Evolutionary conservation across 1,284 basidiomycete genomes (phyloP).

Genomic region (Tilletia walkeri): DNA sequence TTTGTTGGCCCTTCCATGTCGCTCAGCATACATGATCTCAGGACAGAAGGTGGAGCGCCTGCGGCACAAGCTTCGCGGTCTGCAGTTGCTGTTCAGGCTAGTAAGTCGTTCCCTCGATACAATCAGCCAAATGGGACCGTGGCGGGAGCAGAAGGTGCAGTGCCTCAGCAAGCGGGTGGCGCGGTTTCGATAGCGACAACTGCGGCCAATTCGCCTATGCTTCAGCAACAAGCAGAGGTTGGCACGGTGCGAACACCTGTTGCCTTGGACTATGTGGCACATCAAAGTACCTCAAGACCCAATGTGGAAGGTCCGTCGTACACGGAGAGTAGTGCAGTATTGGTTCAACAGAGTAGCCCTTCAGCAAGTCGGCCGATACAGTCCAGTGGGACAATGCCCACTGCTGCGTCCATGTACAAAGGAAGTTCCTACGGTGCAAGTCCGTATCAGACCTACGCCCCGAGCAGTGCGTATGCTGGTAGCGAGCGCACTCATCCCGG

Average conservation of each 20-base stretch:
- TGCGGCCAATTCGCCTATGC: constrained; percentile 6
- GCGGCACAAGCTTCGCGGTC: constrained; percentile 14
- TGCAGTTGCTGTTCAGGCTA: constrained; percentile 3
- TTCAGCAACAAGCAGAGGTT: background rate
- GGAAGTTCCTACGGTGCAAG: background rate
- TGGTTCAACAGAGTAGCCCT: too few species aligned
- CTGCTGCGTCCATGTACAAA: too few species aligned
- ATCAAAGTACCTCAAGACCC: background rate
- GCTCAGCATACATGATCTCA: constrained; percentile 42
- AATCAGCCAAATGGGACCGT: background rate
- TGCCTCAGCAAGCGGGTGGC: background rate
- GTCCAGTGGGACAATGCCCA: too few species aligned
- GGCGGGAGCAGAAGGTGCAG: background rate
- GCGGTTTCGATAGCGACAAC: background rate
- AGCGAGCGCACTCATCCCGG: background rate
- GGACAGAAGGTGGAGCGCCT: constrained; percentile 19
- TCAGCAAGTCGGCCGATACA: too few species aligned
- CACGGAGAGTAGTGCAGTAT: too few species aligned
- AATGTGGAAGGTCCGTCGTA: background rate
- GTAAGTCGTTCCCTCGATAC: constrained; percentile 11
- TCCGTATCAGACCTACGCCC: background rate
- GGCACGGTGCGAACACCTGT: background rate
- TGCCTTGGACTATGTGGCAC: background rate
- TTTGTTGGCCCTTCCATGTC: constrained; percentile 39
- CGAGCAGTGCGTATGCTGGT: background rate